Evolutionary conservation across 140 eudicot genomes (phyloP), one percentile per base, ranked within the genome.

Genomic region (Senecio squalidus): DNA sequence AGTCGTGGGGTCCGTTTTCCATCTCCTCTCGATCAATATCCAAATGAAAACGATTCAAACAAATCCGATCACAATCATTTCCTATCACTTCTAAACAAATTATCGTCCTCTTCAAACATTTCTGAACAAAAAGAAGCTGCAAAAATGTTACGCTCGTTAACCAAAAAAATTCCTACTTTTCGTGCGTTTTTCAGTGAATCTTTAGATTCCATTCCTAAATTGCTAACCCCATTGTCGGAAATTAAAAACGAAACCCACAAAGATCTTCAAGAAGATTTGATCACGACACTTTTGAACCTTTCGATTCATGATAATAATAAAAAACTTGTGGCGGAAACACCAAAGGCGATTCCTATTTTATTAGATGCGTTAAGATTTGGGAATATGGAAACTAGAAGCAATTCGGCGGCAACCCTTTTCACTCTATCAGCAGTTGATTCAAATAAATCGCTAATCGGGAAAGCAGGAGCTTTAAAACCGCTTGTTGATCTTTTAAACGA

Each of bases 371-470:
- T 93, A 25, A 74, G 44, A 45, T 77, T 69, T 0, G 95, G 85
- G 17, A 84, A 82, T 5, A 75, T 85, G 9, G 83, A 74, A 58
- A 93, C 90, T 5, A 68, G 85, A 68, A 78, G 85, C 60, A 93
- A 84, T 62, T 86, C 96, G 55, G 96, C 96, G 33, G 96, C 96
- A 14, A 70, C 95, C 34, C 83, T 88, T 54, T 93, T 88, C 78
- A 88, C 96, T 6, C 62, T 93, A 31, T 88, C 95, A 0, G 96
- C 99, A 1, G 76, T 93, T 1, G 95, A 84, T 39, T 82, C 96
- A 20, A 93, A 93, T 57, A 93, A 93, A 58, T 64, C 73, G 1
- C 69, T 93, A 1, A 93, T 93, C 6, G 96, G 99, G 2, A 80
- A 93, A 78, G 68, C 84, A 0, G 94, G 94, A 22, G 89, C 84